phyloP scores from a whole-genome alignment of 305 asterid species.

The Ajuga reptans region DNA sequence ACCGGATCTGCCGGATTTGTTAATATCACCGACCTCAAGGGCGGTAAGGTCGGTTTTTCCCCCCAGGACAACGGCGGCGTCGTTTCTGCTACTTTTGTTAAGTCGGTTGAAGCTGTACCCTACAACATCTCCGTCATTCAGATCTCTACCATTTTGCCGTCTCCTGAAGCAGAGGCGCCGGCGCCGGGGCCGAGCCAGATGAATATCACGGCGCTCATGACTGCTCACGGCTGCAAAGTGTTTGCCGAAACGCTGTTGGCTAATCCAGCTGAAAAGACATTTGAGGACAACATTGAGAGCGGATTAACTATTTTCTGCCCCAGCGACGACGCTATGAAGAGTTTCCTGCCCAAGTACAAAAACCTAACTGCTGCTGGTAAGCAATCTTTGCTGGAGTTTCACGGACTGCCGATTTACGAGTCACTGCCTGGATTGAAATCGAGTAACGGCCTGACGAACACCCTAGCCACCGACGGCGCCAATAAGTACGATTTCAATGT shows the following conservation, averaged over 20 bases:
- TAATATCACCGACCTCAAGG: constrained; percentile 68
- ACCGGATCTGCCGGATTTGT: constrained; percentile 78
- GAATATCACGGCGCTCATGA: constrained; percentile 59
- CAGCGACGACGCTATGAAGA: constrained; percentile 70
- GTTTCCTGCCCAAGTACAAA: constrained; percentile 52
- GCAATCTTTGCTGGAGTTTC: constrained; percentile 58
- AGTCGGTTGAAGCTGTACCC: constrained; percentile 46
- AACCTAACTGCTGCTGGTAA: constrained; percentile 50
- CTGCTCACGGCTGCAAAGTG: constrained; percentile 70
- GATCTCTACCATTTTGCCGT: constrained; percentile 54
- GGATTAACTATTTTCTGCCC: constrained; percentile 84
- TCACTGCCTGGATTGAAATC: constrained; percentile 51
- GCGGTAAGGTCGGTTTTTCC: constrained; percentile 70
- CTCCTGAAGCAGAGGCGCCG: constrained; percentile 73
- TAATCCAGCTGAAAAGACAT: constrained; percentile 55
- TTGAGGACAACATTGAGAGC: constrained; percentile 43
- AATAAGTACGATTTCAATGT: constrained; percentile 40
- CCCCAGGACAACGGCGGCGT: constrained; percentile 40
- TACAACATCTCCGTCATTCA: constrained; percentile 83
- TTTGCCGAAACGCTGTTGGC: constrained; percentile 60
- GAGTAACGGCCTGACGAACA: constrained; percentile 55
- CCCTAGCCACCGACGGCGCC: constrained; percentile 71
- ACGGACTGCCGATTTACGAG: constrained; percentile 60
- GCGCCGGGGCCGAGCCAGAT: constrained; percentile 58
- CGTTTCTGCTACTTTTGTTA: constrained; percentile 48